Base-by-base conservation (phyloP, 1,139 yeast genomes). In the Hansenula sp. region DNA sequence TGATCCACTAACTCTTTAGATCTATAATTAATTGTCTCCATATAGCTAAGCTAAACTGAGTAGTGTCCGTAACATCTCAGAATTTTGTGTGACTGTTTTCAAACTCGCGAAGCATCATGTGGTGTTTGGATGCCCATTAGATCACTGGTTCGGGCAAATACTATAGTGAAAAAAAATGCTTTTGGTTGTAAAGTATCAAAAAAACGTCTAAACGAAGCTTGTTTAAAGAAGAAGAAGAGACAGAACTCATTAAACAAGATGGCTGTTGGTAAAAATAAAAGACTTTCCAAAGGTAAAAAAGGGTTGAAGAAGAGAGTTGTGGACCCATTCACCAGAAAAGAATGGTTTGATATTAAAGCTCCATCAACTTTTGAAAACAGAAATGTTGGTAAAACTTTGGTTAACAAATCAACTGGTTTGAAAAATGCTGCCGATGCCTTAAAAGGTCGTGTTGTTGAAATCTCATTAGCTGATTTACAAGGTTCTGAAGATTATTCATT, bases 191-290 rank as follows among this genome's bases (percentile, higher is more conserved):
- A 21, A 21, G 25, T 21, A 21, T n/a, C n/a, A n/a, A n/a, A n/a
- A n/a, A n/a, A n/a, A n/a, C n/a, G n/a, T n/a, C n/a, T n/a, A n/a
- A n/a, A n/a, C n/a, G n/a, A n/a, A n/a, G n/a, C n/a, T n/a, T n/a
- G 15, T 16, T 7, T 4, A 31, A 18, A 16, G 19, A 16, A 17
- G 21, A 31, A 31, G n/a, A 31, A 31, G 10, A 31, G 18, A 17
- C 34, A 32, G 18, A 17, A 18, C n/a, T 11, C 6, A 32, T 46
- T 44, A 46, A 41, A 25, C 62, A 62, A 53, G 43, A 85, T 86
- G 95, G 95, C 91, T 81, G 91, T 87, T 73, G 96, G 96, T 71
- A 87, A 87, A 85, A 87, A 87, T 74, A 87, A 87, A 89, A 84
- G 95, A 82, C 78, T 87, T 75, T 82, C 90, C 76, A 87, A 87